Conservation (phyloP, 192 early-diverging fungal species). For the Coemansia sp. region DNA sequence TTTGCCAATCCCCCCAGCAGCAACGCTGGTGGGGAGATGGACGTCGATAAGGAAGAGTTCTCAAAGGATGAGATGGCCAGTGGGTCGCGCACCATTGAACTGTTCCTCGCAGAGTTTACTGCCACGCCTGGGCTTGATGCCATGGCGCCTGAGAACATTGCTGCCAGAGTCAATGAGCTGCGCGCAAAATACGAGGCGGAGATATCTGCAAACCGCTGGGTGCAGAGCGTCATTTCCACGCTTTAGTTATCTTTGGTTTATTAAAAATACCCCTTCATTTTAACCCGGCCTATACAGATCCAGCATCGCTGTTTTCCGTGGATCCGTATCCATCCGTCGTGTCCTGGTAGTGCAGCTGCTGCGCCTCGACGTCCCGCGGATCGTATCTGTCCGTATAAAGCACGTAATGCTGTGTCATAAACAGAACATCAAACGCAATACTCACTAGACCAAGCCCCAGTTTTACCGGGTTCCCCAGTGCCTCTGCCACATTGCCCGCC, state of each 20-base stretch:
- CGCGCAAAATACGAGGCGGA: slow-evolving; percentile 58
- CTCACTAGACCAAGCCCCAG: slow-evolving; percentile 76
- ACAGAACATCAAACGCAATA: slow-evolving; percentile 80
- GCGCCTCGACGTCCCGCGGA: slow-evolving; percentile 25
- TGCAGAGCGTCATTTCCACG: slow-evolving; percentile 58
- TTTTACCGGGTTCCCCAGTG: slow-evolving; percentile 66
- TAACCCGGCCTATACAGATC: slow-evolving; percentile 10
- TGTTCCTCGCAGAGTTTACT: slow-evolving; percentile 59
- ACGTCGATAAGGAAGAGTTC: slow-evolving; percentile 25
- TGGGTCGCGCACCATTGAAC: slow-evolving; percentile 35
- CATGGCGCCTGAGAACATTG: slow-evolving; percentile 44
- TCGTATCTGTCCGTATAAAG: slow-evolving; percentile 56
- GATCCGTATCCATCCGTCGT: slow-evolving; percentile 26
- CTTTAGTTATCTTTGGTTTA: too few species aligned
- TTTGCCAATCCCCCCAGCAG: slow-evolving; percentile 43
- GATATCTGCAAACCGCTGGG: slow-evolving; percentile 64
- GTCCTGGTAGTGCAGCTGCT: slow-evolving; percentile 6
- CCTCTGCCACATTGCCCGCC: slow-evolving; percentile 53
- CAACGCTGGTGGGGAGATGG: neutral
- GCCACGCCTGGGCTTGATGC: slow-evolving; percentile 32
- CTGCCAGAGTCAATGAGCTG: slow-evolving; percentile 48
- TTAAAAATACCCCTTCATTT: too few species aligned
- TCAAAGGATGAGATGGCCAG: slow-evolving; percentile 33
- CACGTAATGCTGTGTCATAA: slow-evolving; percentile 82
- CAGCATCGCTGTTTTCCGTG: slow-evolving; percentile 21